Base-by-base conservation (phyloP, 495 filamentous ascomycete species). In the Penicillium alfredii region DNA sequence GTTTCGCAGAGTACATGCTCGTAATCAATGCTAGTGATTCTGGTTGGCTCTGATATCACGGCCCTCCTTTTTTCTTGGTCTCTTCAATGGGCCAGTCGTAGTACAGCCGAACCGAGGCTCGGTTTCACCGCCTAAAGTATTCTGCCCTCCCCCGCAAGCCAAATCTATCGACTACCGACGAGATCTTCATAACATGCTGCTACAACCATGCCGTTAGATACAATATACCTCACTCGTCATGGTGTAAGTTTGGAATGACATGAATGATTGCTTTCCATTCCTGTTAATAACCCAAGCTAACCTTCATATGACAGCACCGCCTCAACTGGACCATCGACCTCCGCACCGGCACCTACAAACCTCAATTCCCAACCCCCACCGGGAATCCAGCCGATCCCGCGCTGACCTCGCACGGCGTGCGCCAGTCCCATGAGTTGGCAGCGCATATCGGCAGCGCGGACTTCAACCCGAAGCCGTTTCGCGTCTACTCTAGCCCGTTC, bases 311-410 rank as follows among this genome's bases (percentile, higher is more conserved):
- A 20, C 58, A 95, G 89, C 94, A 92, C 61, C 89, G 92, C 25
- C 79, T 82, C 46, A 89, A 80, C 51, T 95, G 86, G 86, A 77
- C 76, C 12, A 84, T 96, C 34, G 80, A 97, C 55, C 73, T 74
- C 21, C 64, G 71, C 33, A 88, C 81, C 4, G 92, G 92, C 36
- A 72, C 58, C 38, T 95, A 95, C 62, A 59, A 51, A 19, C 55
- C 78, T 12, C 71, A 69, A 27, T 73, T 88, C 45, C 76, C 69
- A 12, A 83, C 82, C 8, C 90, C 93, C 0, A 95, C 92, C 5
- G 83, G 84, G 19, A 82, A 94, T 37, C 71, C 88, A 6, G 79
- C 81, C 2, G 92, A 98, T 51, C 86, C 88, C n/a, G 80, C 85
- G 5, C 73, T 98, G 22, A 81, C 89, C 13, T 78, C 82, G 6